Base-by-base conservation (phyloP, 1,139 yeast species). In the Pneumocystis carinii region DNA sequence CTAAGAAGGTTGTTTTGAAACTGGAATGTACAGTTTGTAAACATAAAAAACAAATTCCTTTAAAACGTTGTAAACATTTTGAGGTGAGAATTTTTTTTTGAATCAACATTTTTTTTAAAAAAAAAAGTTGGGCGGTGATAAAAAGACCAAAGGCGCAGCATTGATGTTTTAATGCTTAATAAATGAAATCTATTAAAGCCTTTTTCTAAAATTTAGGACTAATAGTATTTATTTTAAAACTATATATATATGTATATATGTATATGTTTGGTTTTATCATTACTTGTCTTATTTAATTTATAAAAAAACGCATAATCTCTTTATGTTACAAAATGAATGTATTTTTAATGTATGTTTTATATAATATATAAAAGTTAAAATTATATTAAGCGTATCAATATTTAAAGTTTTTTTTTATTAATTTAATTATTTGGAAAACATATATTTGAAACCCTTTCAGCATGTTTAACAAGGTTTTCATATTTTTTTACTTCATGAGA, bases 21-120 rank as follows among this genome's bases (percentile, higher is more conserved):
- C 87, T 92, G 79, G 99, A 92, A 84, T 92, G 98, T 87, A 90
- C 90, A 75, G 83, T 79, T 76, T 92, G 99, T 84, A 94, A 92
- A 90, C 87, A 97, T 83, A 92, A 90, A 87, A 87, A 95, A 77
- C 98, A 94, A 84, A 85, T 94, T 74, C 78, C 96, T 70, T 85
- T 92, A 81, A 92, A 92, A 95, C 89, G 98, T 86, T 92, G 98
- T 86, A 94, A 92, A 92, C 98, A 94, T 85, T 94, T 92, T 81
- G 99, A 92, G 55, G 55, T 48, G 5, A 17, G 17, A 15, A 38
- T 5, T 14, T 15, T 7, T 4, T 39, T 39, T 39, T 15, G 3
- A 7, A n/a, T n/a, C 2, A 39, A 15, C 5, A 35, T n/a, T 39
- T n/a, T 39, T 15, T 15, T 1, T n/a, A 15, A 39, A 17, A 17